Conservation (phyloP, 768 basidiomycete species). For the Boletus tomentosulus region DNA sequence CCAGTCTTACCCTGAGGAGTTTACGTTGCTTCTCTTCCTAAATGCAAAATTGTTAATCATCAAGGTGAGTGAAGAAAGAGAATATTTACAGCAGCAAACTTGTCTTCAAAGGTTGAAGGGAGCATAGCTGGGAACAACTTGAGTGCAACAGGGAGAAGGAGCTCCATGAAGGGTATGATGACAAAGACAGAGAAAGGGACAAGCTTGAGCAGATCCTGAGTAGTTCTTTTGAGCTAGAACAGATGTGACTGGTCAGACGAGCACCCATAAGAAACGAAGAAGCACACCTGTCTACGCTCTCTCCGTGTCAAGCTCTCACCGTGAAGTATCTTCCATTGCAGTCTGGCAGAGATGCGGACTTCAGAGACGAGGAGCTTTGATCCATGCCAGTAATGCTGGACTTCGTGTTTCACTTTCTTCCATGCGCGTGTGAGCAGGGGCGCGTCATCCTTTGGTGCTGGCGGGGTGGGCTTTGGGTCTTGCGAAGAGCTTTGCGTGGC, state of each 20-base stretch:
- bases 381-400: conserved; percentile 95
- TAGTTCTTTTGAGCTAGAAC: conserved; percentile 82
- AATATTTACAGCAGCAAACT: conserved; percentile 76
- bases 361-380: conserved; percentile 92
- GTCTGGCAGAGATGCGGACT: conserved; percentile 80
- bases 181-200: conserved; percentile 95
- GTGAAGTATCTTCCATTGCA: conserved; percentile 90
- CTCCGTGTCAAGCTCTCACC: conserved; percentile 89
- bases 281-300: conserved; percentile 82
- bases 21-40: conserved; percentile 98
- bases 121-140: conserved; percentile 99
- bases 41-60: not conserved
- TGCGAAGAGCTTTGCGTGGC: conserved; percentile 22
- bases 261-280: not conserved
- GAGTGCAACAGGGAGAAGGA: conserved; percentile 91
- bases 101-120: conserved; percentile 97
- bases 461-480: conserved; percentile 48
- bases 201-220: conserved; percentile 86
- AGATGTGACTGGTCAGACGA: conserved; percentile 1
- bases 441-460: conserved; percentile 42
- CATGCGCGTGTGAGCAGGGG: conserved; percentile 64
- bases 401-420: conserved; percentile 95
- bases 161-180: conserved; percentile 97
- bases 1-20: conserved; percentile 86
- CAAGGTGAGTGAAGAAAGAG: not conserved